Conservation (phyloP, 768 basidiomycete species). For the Lactarius psammicola region DNA sequence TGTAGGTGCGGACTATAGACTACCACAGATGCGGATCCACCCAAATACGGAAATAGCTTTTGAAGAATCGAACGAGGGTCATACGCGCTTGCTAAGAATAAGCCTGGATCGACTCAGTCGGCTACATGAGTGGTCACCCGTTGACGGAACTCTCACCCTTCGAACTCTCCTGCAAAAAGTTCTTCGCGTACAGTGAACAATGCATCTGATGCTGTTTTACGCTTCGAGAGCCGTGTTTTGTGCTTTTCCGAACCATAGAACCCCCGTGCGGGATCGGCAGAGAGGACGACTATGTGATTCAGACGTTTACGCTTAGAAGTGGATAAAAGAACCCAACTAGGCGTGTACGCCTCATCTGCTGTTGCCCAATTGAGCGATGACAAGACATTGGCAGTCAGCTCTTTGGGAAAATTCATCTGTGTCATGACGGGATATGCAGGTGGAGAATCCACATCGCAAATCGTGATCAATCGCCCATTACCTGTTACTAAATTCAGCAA, state of each 20-base stretch:
- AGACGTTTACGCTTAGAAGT: slow-evolving; percentile 16
- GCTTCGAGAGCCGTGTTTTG: slow-evolving; percentile 67
- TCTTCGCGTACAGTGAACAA: slow-evolving; percentile 70
- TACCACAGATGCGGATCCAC: slow-evolving; percentile 83
- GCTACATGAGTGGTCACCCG: not conserved
- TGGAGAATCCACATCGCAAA: slow-evolving; percentile 89
- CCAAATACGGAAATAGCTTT: slow-evolving; percentile 69
- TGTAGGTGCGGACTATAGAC: slow-evolving; percentile 82
- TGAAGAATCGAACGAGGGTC: slow-evolving; percentile 81
- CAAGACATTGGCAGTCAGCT: slow-evolving; percentile 51
- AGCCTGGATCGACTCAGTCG: slow-evolving; percentile 41
- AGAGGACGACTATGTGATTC: slow-evolving; percentile 49
- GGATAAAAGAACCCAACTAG: slow-evolving; percentile 44
- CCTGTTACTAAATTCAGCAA: slow-evolving; percentile 44
- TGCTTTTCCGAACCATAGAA: slow-evolving; percentile 71
- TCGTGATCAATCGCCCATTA: slow-evolving; percentile 74
- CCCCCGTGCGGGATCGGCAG: slow-evolving; percentile 55
- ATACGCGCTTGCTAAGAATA: slow-evolving; percentile 81
- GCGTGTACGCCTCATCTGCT: slow-evolving; percentile 70
- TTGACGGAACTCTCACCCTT: slow-evolving; percentile 57
- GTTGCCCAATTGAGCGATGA: slow-evolving; percentile 89
- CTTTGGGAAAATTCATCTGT: slow-evolving; percentile 81
- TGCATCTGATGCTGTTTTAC: slow-evolving; percentile 65
- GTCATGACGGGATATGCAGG: slow-evolving; percentile 83
- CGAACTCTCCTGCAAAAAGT: slow-evolving; percentile 83